Evolutionary conservation across 2,329 filamentous ascomycete genomes (phyloP).

Genomic region (Grosmannia clavigera): DNA sequence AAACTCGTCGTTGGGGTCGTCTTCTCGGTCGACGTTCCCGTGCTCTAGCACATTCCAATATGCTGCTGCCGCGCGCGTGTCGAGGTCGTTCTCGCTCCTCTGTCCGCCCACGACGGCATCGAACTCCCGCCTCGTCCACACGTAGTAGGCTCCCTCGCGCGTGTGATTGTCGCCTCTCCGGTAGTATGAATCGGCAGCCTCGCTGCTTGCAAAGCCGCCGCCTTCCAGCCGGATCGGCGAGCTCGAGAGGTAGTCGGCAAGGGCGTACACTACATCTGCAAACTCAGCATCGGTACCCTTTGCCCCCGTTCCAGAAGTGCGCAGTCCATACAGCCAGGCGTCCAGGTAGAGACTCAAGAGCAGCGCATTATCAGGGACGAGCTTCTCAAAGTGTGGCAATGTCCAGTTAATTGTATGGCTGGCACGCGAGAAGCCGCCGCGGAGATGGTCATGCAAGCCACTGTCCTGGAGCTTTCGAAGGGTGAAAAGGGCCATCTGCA

Average conservation of each 20-base stretch:
- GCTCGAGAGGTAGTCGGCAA: slow-evolving; percentile 75
- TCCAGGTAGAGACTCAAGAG: slow-evolving; percentile 75
- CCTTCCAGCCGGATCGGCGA: slow-evolving; percentile 51
- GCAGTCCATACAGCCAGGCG: slow-evolving; percentile 53
- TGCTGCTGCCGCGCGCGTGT: slow-evolving; percentile 61
- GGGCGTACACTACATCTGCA: slow-evolving; percentile 64
- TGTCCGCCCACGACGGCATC: slow-evolving; percentile 53
- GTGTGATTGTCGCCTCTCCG: slow-evolving; percentile 65
- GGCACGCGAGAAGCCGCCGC: slow-evolving; percentile 55
- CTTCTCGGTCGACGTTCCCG: slow-evolving; percentile 71
- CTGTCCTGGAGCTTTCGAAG: slow-evolving; percentile 57
- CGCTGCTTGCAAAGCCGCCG: slow-evolving; percentile 76
- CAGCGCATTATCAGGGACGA: slow-evolving; percentile 86
- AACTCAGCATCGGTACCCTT: slow-evolving; percentile 49
- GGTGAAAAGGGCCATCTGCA: slow-evolving; percentile 69
- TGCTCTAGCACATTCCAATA: slow-evolving; percentile 77
- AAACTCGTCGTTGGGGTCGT: slow-evolving; percentile 88
- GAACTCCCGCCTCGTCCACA: slow-evolving; percentile 86
- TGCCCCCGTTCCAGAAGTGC: background rate
- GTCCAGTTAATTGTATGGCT: slow-evolving; percentile 89
- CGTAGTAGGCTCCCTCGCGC: slow-evolving; percentile 84
- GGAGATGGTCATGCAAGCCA: slow-evolving; percentile 43
- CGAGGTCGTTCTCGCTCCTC: slow-evolving; percentile 29
- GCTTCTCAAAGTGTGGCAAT: slow-evolving; percentile 93
- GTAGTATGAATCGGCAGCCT: slow-evolving; percentile 78